These are phyloP conservation scores for Fistulifera solaris DNA, from an alignment of 108 stramenopile genomes.

Conservation along the genomic window DNA sequence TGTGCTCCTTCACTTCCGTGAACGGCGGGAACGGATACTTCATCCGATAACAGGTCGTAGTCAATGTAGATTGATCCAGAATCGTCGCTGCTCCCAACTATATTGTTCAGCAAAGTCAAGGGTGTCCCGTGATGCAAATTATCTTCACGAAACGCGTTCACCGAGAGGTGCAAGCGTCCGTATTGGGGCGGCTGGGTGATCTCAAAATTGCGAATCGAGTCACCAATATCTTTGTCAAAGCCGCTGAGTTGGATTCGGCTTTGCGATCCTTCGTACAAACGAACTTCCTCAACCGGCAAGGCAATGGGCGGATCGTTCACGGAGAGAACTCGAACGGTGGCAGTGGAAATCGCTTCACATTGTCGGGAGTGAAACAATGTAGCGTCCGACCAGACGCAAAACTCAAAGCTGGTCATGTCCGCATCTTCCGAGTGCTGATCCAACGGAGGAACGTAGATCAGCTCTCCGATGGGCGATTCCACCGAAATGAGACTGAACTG, in stretches of 20 bases:
- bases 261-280: slow-evolving; percentile 10
- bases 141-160: slow-evolving; percentile 20
- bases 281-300: slow-evolving; percentile 10
- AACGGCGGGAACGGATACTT: neutral
- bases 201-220: slow-evolving; percentile 18
- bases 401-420: slow-evolving; percentile 15
- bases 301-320: slow-evolving; percentile 33
- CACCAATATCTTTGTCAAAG: slow-evolving; percentile 25
- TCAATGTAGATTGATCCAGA: slow-evolving; percentile 13
- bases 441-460: slow-evolving; percentile 8
- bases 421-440: slow-evolving; percentile 5
- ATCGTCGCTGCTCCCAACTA: neutral
- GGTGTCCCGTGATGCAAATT: slow-evolving; percentile 24
- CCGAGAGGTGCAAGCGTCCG: slow-evolving; percentile 25
- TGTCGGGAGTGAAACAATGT: slow-evolving; percentile 10
- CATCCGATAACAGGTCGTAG: slow-evolving; percentile 1
- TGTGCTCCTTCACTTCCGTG: neutral
- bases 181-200: slow-evolving; percentile 19
- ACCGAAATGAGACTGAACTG: neutral
- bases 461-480: neutral
- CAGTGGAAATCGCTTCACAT: slow-evolving; percentile 3
- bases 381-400: slow-evolving; percentile 15
- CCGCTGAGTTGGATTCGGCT: slow-evolving; percentile 19
- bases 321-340: slow-evolving; percentile 19
- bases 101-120: slow-evolving; percentile 14